Base-by-base conservation (phyloP, 2,329 filamentous ascomycete species). In the Davidsoniella neocaledoniae region DNA sequence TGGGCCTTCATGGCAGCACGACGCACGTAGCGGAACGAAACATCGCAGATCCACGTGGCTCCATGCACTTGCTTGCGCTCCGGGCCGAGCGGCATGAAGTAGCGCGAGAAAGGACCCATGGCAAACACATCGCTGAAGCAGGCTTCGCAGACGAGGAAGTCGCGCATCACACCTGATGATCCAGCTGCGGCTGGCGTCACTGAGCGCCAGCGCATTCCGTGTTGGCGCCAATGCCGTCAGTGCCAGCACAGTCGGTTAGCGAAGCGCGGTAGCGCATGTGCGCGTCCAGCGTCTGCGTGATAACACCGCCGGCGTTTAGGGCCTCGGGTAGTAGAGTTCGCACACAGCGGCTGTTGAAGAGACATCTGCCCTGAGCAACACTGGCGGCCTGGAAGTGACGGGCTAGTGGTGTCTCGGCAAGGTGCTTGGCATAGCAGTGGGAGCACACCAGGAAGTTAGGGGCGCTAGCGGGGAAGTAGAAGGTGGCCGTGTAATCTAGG, bases 391-490 rank as follows among this genome's bases (percentile, higher is more conserved):
- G 14, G 16, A 71, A 69, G 0, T 58, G 48, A 0, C 46, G 16
- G 0, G 58, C 56, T 3, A 68, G 58, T 0, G 39, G 42, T 0
- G 64, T 66, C 0, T 48, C 19, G 19, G 59, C 52, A 10, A 71
- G 61, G 51, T 66, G 49, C 26, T 66, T 63, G 5, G 60, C 58
- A 33, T 68, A 63, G 54, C 68, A 71, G 19, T 60, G 57, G 1
- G 65, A 66, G 54, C 68, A 71, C 33, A 69, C 57, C 2, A 62
- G 50, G 21, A 62, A 67, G 1, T 58, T 55, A 0, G 63, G 59
- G 2, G 57, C 33, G 3, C 58, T 56, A 2, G 54, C 50, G 1
- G 61, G 44, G 1, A 54, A 57, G 43, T 65, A 62, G 60, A 63
- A 66, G n/a, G 57, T 58, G 0, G 61, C 54, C 0, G 56, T 51